phyloP scores from a whole-genome alignment of 2,329 filamentous ascomycete species.

The Sporothrix humicola region DNA sequence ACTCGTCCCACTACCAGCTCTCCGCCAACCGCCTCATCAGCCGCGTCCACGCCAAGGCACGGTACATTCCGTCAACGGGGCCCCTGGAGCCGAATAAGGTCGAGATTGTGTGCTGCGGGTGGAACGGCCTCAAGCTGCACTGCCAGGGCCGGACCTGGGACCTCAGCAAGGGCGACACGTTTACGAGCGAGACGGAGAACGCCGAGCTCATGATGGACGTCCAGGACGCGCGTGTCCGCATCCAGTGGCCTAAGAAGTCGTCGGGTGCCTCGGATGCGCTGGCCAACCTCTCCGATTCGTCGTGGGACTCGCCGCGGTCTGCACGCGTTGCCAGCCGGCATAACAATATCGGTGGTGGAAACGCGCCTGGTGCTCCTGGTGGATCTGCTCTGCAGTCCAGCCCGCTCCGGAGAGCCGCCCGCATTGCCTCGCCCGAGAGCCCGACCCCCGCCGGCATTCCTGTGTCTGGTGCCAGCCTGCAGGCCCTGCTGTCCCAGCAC shows the following conservation, averaged over 20 bases:
- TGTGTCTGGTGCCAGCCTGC: constrained; percentile 51
- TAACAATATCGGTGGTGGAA: constrained; percentile 26
- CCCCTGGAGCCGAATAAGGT: constrained; percentile 76
- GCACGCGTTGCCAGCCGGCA: neutral
- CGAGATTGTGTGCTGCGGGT: constrained; percentile 89
- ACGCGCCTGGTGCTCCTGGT: constrained; percentile 38
- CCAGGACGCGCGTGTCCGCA: constrained; percentile 85
- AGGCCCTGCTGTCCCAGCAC: constrained; percentile 50
- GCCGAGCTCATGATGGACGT: constrained; percentile 95
- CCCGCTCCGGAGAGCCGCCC: constrained; percentile 60
- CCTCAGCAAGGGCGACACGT: constrained; percentile 83
- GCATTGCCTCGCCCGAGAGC: constrained; percentile 77
- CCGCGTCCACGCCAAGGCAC: constrained; percentile 87
- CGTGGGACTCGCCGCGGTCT: constrained; percentile 67
- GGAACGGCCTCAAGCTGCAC: constrained; percentile 94
- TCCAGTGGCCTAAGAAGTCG: constrained; percentile 76
- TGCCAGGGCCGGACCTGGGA: constrained; percentile 89
- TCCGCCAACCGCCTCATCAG: constrained; percentile 92
- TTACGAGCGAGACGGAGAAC: constrained; percentile 85
- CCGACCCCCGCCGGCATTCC: constrained; percentile 57
- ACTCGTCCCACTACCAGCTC: constrained; percentile 93
- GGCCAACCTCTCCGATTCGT: constrained; percentile 67
- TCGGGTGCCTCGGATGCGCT: constrained; percentile 48
- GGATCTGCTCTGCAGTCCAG: constrained; percentile 60
- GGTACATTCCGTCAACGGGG: constrained; percentile 73